phyloP scores from a whole-genome alignment of 2,329 filamentous ascomycete genomes.

The Ceratocystis colombiana region DNA sequence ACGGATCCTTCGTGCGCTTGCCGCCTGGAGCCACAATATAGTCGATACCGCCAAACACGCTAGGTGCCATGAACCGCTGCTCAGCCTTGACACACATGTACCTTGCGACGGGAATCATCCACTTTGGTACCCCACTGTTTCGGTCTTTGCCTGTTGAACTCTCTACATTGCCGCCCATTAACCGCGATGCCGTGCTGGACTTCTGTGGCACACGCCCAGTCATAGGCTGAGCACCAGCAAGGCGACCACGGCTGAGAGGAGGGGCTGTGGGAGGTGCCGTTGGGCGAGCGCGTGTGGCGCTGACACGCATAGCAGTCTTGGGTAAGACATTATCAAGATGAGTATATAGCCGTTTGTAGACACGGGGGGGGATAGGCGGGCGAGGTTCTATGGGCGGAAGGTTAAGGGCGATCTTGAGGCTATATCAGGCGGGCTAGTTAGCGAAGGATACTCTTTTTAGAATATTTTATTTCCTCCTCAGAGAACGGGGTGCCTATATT shows the following conservation, averaged over 20 bases:
- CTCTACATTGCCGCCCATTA: slow-evolving; percentile 33
- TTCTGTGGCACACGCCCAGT: slow-evolving; percentile 38
- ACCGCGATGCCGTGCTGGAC: slow-evolving; percentile 37
- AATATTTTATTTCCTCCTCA: not conserved
- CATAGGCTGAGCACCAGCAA: slow-evolving; percentile 18
- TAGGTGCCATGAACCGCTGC: slow-evolving; percentile 54
- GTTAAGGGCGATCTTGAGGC: slow-evolving; percentile 64
- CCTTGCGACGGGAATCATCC: slow-evolving; percentile 60
- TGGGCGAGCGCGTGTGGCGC: slow-evolving; percentile 33
- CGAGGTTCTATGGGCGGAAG: slow-evolving; percentile 65
- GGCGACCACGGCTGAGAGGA: not conserved
- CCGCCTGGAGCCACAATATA: slow-evolving; percentile 39
- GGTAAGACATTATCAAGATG: slow-evolving; percentile 68
- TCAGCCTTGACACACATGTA: slow-evolving; percentile 51
- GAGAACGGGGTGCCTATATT: not conserved
- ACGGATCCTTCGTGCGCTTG: slow-evolving; percentile 39
- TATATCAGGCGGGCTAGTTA: slow-evolving; percentile 31
- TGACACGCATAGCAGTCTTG: not conserved
- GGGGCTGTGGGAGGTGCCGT: slow-evolving; percentile 27
- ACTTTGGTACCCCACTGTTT: slow-evolving; percentile 43
- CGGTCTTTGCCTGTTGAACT: slow-evolving; percentile 28
- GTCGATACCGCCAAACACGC: slow-evolving; percentile 65
- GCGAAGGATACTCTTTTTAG: not conserved
- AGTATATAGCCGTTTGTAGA: slow-evolving; percentile 74
- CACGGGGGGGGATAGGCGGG: slow-evolving; percentile 65